Base-by-base conservation (phyloP, 2,329 filamentous ascomycete species). In the Pseudogymnoascus sp. region DNA sequence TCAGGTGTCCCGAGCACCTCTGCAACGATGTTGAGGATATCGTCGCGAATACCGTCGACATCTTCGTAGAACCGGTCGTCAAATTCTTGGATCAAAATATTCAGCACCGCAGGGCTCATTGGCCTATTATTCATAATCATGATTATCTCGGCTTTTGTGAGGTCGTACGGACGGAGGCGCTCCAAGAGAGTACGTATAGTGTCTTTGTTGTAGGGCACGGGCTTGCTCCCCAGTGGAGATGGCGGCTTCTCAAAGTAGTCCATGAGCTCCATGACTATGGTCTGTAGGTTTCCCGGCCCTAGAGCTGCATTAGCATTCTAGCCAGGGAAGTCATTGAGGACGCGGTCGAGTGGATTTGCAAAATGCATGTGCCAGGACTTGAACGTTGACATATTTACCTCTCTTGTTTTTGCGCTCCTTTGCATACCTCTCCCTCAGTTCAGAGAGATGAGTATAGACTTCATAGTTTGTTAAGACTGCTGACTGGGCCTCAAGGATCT, bases 401-500 rank as follows among this genome's bases (percentile, higher is more conserved):
- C 79, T 79, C 59, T 75, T 71, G 39, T 74, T 72, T 67, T 81
- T 77, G 52, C 64, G 61, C 26, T 65, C 60, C 35, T 65, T 64
- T 41, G 63, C 63, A 66, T 83, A 80, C 55, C 75, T 74, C 60
- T 75, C 72, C 58, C 77, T 77, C 67, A 83, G 80, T 52, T 84
- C 79, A 5, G 74, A 73, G 37, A 90, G 73, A 66, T 89, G 86
- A 60, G 79, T 76, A 67, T 84, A 85, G 64, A 90, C 86, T 76
- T 90, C 88, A 64, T 82, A 86, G 71, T 90, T 90, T 70, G 83
- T 82, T 68, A 91, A 76, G 39, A 85, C 79, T 4, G 85, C 85
- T 28, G 82, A 82, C 70, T 90, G 85, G 2, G 86, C 77, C 68
- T 88, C 86, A 66, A 90, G 74, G 68, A 91, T 82, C 79, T 89